A percentile compares a stretch with the other conserved stretches of the same genome.
phyloP scores from a whole-genome alignment of 2,329 filamentous ascomycete genomes.

The Aspergillus sp. region DNA sequence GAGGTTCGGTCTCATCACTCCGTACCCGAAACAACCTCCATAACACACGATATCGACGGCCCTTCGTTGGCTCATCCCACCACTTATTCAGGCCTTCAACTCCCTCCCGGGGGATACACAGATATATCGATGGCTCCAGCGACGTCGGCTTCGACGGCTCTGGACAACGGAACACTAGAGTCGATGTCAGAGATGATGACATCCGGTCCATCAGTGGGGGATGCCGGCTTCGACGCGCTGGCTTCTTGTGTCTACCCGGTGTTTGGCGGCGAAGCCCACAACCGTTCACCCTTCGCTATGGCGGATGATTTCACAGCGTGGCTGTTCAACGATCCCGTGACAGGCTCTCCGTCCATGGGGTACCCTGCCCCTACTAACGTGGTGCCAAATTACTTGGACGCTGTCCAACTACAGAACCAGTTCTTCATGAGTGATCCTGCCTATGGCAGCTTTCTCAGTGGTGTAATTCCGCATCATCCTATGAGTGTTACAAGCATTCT shows the following conservation, averaged over 20 bases:
- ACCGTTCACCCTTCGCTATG: constrained; percentile 84
- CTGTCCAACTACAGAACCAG: constrained; percentile 50
- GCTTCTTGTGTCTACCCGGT: constrained; percentile 67
- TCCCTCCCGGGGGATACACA: constrained; percentile 23
- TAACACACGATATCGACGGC: constrained; percentile 22
- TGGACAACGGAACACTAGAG: constrained; percentile 26
- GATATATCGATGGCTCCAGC: constrained; percentile 22
- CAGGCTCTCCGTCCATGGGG: constrained; percentile 55
- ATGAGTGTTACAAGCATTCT: constrained; percentile 88
- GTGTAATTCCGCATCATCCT: constrained; percentile 65
- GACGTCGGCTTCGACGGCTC: constrained; percentile 29
- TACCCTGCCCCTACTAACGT: constrained; percentile 46
- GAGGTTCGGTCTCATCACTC: constrained; percentile 16
- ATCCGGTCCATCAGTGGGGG: constrained; percentile 25
- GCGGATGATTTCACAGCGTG: constrained; percentile 85
- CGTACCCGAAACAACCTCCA: constrained; percentile 15
- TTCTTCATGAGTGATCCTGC: constrained; percentile 54
- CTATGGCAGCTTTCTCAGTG: constrained; percentile 51
- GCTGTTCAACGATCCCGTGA: constrained; percentile 71
- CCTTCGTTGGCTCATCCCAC: constrained; percentile 21
- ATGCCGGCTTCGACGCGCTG: constrained; percentile 39
- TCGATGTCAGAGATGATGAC: constrained; percentile 29
- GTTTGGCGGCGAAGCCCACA: constrained; percentile 80
- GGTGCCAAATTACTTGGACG: constrained; percentile 44
- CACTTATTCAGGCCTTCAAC: constrained; percentile 19